Evolutionary conservation across 2,329 filamentous ascomycete genomes (phyloP), one percentile per base, ranked within the genome.

Genomic region (Fusarium algeriense): DNA sequence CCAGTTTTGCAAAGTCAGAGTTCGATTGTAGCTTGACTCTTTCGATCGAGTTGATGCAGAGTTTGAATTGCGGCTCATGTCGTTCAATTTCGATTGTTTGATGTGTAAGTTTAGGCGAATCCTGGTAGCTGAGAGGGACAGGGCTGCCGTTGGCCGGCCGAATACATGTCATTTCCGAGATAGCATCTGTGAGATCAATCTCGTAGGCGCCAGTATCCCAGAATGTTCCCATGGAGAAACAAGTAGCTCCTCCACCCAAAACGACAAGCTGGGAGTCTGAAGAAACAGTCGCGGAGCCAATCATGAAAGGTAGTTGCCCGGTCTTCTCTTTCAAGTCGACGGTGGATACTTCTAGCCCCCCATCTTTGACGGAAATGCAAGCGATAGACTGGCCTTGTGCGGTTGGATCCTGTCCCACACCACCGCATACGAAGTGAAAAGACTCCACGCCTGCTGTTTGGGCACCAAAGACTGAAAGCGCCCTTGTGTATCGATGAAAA

Each of bases 191-290:
- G 6, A 77, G 49, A 9, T 66, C 55, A 26, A 90, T 74, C 4
- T 81, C 78, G 54, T 84, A 91, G 15, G 86, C 83, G 3, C 89
- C 89, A 35, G 85, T 85, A 54, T 94, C 95, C 93, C 93, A 97
- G 76, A 89, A 94, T 10, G 92, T 93, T 3, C 94, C 94, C 86
- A 97, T 97, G 0, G 93, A 94, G 83, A 97, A 97, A 79, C 94
- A 97, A 0, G 94, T 93, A 19, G 92, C 93, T 40, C 94, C 95
- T 19, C 95, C 95, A 3, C 94, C 94, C 50, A 92, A 80, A 11
- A 97, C 82, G 13, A 93, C 75, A 6, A 94, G 75, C 20, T 86
- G 81, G 34, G 84, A 81, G 44, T 83, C 81, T 2, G 86, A 81
- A 32, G 82, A 77, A 17, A 87, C 80, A 11, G 87, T 83, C 7